phyloP scores from a whole-genome alignment of 148 eudicot species.

The Limonium bicolor region DNA sequence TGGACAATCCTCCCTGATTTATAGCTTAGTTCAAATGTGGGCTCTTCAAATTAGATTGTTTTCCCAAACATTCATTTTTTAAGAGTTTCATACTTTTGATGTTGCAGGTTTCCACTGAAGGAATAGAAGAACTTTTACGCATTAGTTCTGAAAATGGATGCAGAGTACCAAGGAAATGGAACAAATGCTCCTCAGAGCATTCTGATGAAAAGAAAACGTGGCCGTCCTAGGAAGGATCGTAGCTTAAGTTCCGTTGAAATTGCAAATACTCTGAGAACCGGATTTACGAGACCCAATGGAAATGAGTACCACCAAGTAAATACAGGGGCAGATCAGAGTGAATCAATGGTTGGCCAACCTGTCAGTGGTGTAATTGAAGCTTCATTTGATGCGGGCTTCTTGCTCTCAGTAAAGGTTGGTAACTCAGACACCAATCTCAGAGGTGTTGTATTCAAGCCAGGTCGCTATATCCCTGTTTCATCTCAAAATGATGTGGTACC shows the following conservation, averaged over 20 bases:
- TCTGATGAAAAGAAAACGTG: constrained; percentile 59
- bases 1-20: too few relatives aligned
- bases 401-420: constrained; percentile 41
- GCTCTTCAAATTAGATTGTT: too few relatives aligned
- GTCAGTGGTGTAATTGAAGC: constrained; percentile 29
- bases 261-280: constrained; percentile 14
- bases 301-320: constrained; percentile 10
- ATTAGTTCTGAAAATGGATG: constrained; percentile 30
- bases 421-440: constrained; percentile 49
- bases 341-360: constrained; percentile 19
- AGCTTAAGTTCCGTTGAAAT: constrained; percentile 12
- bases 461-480: constrained; percentile 60
- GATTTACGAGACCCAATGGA: constrained; percentile 15
- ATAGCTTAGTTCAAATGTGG: too few relatives aligned
- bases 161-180: constrained; percentile 19
- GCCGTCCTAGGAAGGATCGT: constrained; percentile 82
- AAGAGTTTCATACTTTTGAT: too few relatives aligned
- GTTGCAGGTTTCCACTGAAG: constrained; percentile 5
- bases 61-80: too few relatives aligned
- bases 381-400: constrained; percentile 23
- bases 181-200: constrained; percentile 11
- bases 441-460: constrained; percentile 91
- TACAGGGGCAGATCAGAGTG: constrained; percentile 2
- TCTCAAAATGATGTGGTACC: constrained; percentile 77
- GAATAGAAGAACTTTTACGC: background rate